phyloP scores from a whole-genome alignment of 1,284 basidiomycete genomes.

The Rhodotorula sp. region DNA sequence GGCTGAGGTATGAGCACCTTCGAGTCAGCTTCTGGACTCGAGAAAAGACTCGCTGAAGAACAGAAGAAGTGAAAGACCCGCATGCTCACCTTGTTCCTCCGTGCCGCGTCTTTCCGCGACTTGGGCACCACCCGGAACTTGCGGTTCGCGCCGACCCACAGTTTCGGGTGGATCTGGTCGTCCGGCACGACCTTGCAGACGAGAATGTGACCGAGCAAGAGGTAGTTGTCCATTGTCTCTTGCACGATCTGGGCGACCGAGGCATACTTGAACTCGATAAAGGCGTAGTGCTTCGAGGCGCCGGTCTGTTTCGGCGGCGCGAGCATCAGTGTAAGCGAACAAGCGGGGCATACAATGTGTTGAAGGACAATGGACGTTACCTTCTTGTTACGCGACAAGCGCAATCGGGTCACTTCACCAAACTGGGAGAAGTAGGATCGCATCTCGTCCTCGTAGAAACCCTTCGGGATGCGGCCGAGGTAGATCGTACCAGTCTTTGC shows the following conservation, averaged over 20 bases:
- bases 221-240: slow-evolving; percentile 99
- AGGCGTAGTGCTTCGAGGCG: slow-evolving; percentile 92
- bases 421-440: slow-evolving; percentile 92
- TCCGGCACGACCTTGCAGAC: slow-evolving; percentile 81
- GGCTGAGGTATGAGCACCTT: slow-evolving; percentile 54
- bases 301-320: slow-evolving; percentile 67
- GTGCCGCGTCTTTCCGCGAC: slow-evolving; percentile 65
- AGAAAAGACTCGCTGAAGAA: neutral
- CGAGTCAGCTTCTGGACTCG: neutral
- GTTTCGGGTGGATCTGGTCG: slow-evolving; percentile 83
- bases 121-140: slow-evolving; percentile 77
- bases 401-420: slow-evolving; percentile 80
- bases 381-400: slow-evolving; percentile 91
- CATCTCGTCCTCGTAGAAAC: slow-evolving; percentile 95
- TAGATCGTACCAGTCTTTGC: slow-evolving; percentile 78
- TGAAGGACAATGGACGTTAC: slow-evolving; percentile 50
- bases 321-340: neutral
- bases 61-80: neutral
- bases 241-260: slow-evolving; percentile 91
- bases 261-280: slow-evolving; percentile 87
- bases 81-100: slow-evolving; percentile 68
- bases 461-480: slow-evolving; percentile 88
- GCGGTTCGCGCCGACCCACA: slow-evolving; percentile 96
- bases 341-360: neutral
- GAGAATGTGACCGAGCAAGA: slow-evolving; percentile 89